A percentile compares a stretch with the other conserved stretches of the same genome.
These are phyloP conservation scores for Trypanosoma conorhini DNA, from an alignment of 208 protist species.

Conservation along the genomic window DNA sequence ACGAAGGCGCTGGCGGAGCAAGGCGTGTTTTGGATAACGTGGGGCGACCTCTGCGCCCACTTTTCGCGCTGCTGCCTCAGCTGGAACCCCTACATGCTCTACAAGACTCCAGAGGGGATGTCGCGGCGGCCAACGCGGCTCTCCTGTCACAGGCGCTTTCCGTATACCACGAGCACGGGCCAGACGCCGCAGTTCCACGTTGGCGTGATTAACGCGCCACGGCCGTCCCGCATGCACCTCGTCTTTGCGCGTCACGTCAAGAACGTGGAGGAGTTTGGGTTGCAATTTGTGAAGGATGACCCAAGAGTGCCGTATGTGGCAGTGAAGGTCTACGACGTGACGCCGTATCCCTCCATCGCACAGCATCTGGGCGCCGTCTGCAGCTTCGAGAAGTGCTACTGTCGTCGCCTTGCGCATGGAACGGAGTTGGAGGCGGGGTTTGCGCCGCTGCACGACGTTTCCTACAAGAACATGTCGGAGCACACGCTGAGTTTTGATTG, in stretches of 20 bases:
- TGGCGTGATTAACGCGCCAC: constrained; percentile 53
- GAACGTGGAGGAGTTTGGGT: constrained; percentile 57
- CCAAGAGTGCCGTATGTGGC: constrained; percentile 52
- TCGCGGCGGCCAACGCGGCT: constrained; percentile 63
- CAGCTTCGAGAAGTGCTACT: constrained; percentile 69
- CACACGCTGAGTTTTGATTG: constrained; percentile 84
- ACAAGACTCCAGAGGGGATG: constrained; percentile 48
- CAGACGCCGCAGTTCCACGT: constrained; percentile 82
- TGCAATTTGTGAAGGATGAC: constrained; percentile 62
- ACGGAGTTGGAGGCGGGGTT: constrained; percentile 54
- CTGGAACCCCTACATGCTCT: constrained; percentile 92
- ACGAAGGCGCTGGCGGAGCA: constrained; percentile 45
- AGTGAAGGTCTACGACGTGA: constrained; percentile 80
- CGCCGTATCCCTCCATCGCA: constrained; percentile 67
- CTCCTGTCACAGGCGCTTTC: constrained; percentile 65
- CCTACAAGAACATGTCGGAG: constrained; percentile 58
- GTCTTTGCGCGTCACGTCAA: constrained; percentile 81
- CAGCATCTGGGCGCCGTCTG: constrained; percentile 63
- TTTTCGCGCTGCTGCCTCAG: constrained; percentile 74
- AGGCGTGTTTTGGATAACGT: constrained; percentile 87
- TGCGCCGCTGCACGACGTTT: constrained; percentile 58
- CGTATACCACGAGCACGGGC: constrained; percentile 51
- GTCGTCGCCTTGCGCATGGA: constrained; percentile 59
- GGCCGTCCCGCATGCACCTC: constrained; percentile 76
- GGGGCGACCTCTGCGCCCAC: constrained; percentile 58